A percentile compares a stretch with the other conserved stretches of the same genome.
Conservation (phyloP, 1,284 basidiomycete genomes). For the Chondrostereum purpureum region DNA sequence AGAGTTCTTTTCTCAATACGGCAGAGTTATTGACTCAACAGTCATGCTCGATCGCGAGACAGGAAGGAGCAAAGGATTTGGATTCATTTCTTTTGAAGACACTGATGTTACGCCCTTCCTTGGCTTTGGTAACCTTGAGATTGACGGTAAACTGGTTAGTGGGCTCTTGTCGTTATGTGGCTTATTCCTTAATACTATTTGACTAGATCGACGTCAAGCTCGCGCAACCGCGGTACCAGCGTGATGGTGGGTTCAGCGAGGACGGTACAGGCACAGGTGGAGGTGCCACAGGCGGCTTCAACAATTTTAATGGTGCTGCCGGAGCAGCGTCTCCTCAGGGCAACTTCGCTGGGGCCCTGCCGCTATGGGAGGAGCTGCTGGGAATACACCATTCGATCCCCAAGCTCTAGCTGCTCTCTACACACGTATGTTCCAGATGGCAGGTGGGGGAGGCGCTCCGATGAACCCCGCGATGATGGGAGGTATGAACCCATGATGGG, state of each 20-base stretch:
- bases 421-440: slow-evolving; percentile 80
- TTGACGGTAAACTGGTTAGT: slow-evolving; percentile 86
- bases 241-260: slow-evolving; percentile 40
- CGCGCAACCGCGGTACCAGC: slow-evolving; percentile 80
- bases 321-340: slow-evolving; percentile 12
- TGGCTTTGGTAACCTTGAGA: slow-evolving; percentile 78
- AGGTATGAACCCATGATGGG: slow-evolving; percentile 40
- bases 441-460: slow-evolving; percentile 31
- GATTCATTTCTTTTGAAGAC: slow-evolving; percentile 95
- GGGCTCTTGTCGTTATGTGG: too few species aligned
- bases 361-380: slow-evolving; percentile 19
- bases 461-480: background rate
- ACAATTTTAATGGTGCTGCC: slow-evolving; percentile 14
- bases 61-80: slow-evolving; percentile 93
- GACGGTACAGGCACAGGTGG: slow-evolving; percentile 21
- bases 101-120: slow-evolving; percentile 81
- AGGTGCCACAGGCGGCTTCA: slow-evolving; percentile 15
- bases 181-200: background rate
- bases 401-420: slow-evolving; percentile 76
- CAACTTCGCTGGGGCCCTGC: slow-evolving; percentile 16
- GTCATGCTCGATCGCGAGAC: slow-evolving; percentile 99
- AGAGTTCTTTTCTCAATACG: slow-evolving; percentile 86
- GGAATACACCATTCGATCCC: slow-evolving; percentile 69
- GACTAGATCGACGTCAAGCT: slow-evolving; percentile 96
- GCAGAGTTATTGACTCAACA: slow-evolving; percentile 92